These are phyloP conservation scores for Phytopythium montanum DNA, from an alignment of 352 stramenopile genomes.

Conservation along the genomic window DNA sequence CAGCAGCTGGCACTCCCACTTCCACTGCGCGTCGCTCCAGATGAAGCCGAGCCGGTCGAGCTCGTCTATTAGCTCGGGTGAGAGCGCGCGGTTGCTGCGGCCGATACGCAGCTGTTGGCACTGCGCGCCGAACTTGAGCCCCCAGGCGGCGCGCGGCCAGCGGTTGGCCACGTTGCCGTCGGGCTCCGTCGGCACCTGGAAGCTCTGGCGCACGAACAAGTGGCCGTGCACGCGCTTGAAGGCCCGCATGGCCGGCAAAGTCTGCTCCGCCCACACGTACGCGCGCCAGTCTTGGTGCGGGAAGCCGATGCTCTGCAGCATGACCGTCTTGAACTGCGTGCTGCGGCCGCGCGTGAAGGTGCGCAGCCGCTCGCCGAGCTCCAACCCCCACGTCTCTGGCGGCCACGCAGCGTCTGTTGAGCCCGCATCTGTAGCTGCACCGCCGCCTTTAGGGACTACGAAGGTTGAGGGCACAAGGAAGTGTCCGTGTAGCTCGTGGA, in stretches of 20 bases:
- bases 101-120: conserved; percentile 83
- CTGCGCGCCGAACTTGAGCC: conserved; percentile 85
- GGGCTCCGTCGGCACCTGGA: conserved; percentile 74
- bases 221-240: conserved; percentile 90
- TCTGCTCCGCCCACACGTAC: conserved; percentile 70
- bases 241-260: conserved; percentile 63
- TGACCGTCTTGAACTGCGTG: conserved; percentile 49
- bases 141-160: conserved; percentile 87
- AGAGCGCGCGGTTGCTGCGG: conserved; percentile 33
- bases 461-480: conserved; percentile 67
- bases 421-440: background rate
- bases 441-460: conserved; percentile 28
- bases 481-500: conserved; percentile 53
- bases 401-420: conserved; percentile 30
- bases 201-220: conserved; percentile 88
- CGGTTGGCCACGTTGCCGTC: conserved; percentile 13
- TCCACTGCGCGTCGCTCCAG: conserved; percentile 67
- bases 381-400: conserved; percentile 37
- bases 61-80: conserved; percentile 19
- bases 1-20: conserved; percentile 57
- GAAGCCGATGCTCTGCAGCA: conserved; percentile 64
- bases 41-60: conserved; percentile 68
- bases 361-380: conserved; percentile 46
- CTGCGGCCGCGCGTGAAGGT: conserved; percentile 57
- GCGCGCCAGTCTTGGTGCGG: conserved; percentile 61